Evolutionary conservation across 352 stramenopile species (phyloP), one percentile per base, ranked within the genome.

Genomic region (Pythium monospermum): DNA sequence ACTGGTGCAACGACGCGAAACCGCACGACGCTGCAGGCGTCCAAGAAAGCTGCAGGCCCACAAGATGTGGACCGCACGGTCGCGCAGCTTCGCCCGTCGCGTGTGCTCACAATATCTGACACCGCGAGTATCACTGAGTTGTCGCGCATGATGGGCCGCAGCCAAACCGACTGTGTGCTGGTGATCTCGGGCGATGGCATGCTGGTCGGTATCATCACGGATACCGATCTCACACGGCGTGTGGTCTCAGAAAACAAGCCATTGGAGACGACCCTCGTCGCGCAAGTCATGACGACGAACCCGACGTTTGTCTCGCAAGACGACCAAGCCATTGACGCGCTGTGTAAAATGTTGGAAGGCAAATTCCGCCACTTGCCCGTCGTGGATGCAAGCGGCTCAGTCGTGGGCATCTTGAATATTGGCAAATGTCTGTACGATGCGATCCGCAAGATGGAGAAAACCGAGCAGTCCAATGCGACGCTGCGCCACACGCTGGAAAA

Each of bases 381-480:
- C 11, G 76, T 94, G 1, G 83, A 94, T 42, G 76, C 69, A 40
- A 66, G 74, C 19, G 86, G 83, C 0, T 82, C 78, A 1, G 92
- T 99, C 5, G 91, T 98, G 6, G 97, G 97, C 11, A 86, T 99
- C 35, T 65, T 99, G 19, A 97, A 98, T 71, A 99, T 99, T 70
- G 95, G 92, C 11, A 98, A 99, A 66, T 99, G 97, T 57, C 55
- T 99, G 52, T 98, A 99, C 74, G 96, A 99, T 73, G 96, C 96
- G 3, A 98, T 99, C 48, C 78, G 76, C 6, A 98, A 98, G 59
- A 95, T 99, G 61, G 96, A 99, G 61, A 92, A 93, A 55, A 82
- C 78, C n/a, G 79, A 91, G 49, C 59, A 83, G 36, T 90, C 78
- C n/a, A 87, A 80, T 7, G 61, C 69, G 7, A 69, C 76, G n/a